Evolutionary conservation across 345 rosid genomes (phyloP).

Genomic region (Syzygium aromaticum): DNA sequence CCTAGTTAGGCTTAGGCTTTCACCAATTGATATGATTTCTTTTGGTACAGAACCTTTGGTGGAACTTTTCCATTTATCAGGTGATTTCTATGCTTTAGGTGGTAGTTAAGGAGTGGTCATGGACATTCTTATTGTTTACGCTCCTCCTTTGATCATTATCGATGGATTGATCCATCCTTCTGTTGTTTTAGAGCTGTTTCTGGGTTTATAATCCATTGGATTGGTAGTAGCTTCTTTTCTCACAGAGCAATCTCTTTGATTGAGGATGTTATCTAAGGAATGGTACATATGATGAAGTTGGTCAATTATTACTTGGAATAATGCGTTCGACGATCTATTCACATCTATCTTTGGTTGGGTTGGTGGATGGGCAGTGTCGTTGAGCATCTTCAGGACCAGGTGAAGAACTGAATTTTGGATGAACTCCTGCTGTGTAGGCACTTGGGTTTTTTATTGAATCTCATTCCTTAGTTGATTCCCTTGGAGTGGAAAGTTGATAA

Average conservation of each 20-base stretch:
- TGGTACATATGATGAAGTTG: background rate
- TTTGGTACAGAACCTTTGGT: background rate
- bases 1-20: background rate
- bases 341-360: background rate
- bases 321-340: background rate
- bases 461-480: too few species aligned
- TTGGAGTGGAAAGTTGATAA: too few species aligned
- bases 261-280: background rate
- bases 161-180: background rate
- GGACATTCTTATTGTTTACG: background rate
- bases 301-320: background rate
- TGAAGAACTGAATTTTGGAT: too few species aligned
- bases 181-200: background rate
- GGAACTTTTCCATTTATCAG: background rate
- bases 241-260: too few species aligned
- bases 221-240: too few species aligned
- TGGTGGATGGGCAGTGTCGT: background rate
- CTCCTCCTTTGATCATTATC: conserved; percentile 46
- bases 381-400: background rate
- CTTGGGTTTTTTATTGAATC: too few species aligned
- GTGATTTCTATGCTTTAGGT: background rate
- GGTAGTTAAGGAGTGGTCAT: background rate
- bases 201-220: background rate
- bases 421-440: too few species aligned
- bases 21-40: background rate